phyloP scores from a whole-genome alignment of 805 yeast species.

The Nakazawaea molendinolei region DNA sequence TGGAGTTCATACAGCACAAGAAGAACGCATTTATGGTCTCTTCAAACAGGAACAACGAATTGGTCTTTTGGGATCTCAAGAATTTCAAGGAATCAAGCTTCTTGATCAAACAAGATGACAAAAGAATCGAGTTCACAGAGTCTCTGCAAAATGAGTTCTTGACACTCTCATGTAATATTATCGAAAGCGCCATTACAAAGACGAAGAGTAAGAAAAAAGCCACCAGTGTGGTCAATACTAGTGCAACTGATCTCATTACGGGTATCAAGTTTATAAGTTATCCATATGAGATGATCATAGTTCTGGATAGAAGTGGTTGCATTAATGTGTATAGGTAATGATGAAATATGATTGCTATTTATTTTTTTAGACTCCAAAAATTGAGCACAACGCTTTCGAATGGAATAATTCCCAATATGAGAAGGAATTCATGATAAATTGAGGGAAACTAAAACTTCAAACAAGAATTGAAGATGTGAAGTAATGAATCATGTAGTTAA shows the following conservation, averaged over 20 bases:
- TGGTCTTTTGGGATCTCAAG: constrained; percentile 34
- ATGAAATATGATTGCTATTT: no score
- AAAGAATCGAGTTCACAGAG: constrained; percentile 18
- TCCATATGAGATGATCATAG: constrained; percentile 56
- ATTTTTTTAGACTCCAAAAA: no score
- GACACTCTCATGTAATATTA: constrained; percentile 6
- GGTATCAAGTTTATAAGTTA: constrained; percentile 37
- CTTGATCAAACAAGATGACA: constrained; percentile 2
- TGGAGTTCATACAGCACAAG: constrained; percentile 8
- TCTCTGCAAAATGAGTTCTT: constrained; percentile 31
- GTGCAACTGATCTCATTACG: constrained; percentile 45
- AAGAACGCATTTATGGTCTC: constrained; percentile 13
- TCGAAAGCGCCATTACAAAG: neutral
- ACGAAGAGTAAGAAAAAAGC: constrained; percentile 13
- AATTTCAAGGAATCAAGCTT: constrained; percentile 25
- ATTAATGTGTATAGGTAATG: constrained; percentile 52
- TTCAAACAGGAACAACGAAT: constrained; percentile 14
- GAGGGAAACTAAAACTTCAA: no score
- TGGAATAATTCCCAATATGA: no score
- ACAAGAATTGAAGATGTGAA: no score
- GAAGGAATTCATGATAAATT: no score
- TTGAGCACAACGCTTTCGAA: no score
- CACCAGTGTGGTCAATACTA: constrained; percentile 25
- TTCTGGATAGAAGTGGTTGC: constrained; percentile 63
- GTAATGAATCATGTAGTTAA: no score